Evolutionary conservation across 2,329 filamentous ascomycete species (phyloP).

Genomic region (Pyrenophora tritici-repentis): DNA sequence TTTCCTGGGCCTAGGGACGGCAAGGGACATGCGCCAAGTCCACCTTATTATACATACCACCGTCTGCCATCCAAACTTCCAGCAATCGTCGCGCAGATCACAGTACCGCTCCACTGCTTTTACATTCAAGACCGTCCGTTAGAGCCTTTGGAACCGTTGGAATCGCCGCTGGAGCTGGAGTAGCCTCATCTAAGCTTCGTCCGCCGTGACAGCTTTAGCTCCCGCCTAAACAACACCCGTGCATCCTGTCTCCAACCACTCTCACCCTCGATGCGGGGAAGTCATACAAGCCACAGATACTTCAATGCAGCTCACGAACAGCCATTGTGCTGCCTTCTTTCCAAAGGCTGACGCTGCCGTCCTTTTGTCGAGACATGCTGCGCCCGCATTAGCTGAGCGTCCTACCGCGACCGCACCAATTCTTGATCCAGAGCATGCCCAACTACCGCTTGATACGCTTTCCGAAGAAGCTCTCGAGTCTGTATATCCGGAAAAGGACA

Average conservation of each 20-base stretch:
- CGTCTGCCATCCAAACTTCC: background rate
- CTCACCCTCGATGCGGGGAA: conserved; percentile 4
- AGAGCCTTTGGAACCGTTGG: no score
- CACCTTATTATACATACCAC: background rate
- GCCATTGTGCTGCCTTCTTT: conserved; percentile 28
- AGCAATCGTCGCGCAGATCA: background rate
- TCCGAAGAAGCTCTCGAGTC: conserved; percentile 15
- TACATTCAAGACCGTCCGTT: no score
- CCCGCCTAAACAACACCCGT: background rate
- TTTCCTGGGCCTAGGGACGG: background rate
- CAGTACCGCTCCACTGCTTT: background rate
- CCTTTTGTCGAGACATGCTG: conserved; percentile 24
- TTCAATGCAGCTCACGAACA: conserved; percentile 17
- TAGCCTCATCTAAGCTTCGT: conserved; percentile 4
- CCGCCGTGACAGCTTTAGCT: conserved; percentile 9
- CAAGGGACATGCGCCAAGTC: background rate
- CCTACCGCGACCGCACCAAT: conserved; percentile 29
- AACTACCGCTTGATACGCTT: conserved; percentile 25
- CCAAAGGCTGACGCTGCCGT: conserved; percentile 35
- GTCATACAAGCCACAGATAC: background rate
- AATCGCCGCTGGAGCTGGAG: no score
- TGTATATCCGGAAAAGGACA: conserved; percentile 23
- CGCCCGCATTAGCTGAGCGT: conserved; percentile 22
- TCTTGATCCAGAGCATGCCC: conserved; percentile 27
- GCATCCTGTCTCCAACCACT: background rate